Evolutionary conservation across 2,329 filamentous ascomycete genomes (phyloP), one percentile per base, ranked within the genome.

Genomic region (Knoxdaviesia capensis): DNA sequence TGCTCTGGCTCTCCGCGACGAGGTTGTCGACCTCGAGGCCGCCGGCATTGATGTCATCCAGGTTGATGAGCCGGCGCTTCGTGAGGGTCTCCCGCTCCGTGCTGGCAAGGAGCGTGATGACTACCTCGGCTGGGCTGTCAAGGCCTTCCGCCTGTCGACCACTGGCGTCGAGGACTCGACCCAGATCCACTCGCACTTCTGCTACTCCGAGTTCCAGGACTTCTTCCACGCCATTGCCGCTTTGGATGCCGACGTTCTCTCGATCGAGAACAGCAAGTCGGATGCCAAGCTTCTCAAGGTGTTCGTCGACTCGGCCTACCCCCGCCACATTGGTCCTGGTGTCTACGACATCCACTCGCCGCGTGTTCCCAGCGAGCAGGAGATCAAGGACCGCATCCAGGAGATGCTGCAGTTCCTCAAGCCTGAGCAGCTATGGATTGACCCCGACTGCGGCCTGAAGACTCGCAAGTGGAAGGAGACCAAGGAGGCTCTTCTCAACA

Each of bases 151-250:
- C 62, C 84, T 98, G 52, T 79, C 88, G 51, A 92, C 87, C 54
- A 78, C 86, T 47, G 90, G 86, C 62, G 88, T 98, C 47, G 68
- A 86, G 67, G 85, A 98, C 65, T 83, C 80, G 45, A 98, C 90
- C 52, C 90, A 98, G 75, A 94, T 98, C 64, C 90, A 98, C 80
- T 94, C 87, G 49, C 90, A 98, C 74, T 98, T 98, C 83, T 98
- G 90, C 67, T 98, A 98, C 80, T 96, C 90, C 42, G 90, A 98
- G 75, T 98, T 98, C 84, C 90, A 98, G 71, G 90, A 98, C 74
- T 98, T 98, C 77, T 98, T 98, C 86, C 85, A 96, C 68, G 90
- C 90, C 67, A 98, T 98, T 55, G 85, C 90, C 50, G 88, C 90
- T 47, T 80, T 98, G 50, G 90, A 98, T 61, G 88, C 90, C 49